Evolutionary conservation across 2,329 filamentous ascomycete genomes (phyloP).

Genomic region (Penicillium sclerotigenum): DNA sequence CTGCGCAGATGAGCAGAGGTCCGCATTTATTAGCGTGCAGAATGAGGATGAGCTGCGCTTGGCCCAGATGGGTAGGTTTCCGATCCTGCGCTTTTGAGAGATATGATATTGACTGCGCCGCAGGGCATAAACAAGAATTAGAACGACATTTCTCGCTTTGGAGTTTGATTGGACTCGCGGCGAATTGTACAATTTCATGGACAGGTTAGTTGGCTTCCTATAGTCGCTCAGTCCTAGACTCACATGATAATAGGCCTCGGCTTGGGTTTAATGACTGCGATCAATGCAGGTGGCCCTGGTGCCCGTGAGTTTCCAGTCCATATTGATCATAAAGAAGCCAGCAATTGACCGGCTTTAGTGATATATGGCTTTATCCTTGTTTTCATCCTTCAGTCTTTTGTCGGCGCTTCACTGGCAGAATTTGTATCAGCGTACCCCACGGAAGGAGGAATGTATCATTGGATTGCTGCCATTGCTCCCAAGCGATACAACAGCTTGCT

Average conservation of each 20-base stretch:
- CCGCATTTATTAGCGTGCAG: slow-evolving; percentile 20
- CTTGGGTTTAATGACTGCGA: slow-evolving; percentile 46
- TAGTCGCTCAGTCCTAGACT: neutral
- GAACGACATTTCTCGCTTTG: slow-evolving; percentile 49
- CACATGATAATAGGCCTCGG: slow-evolving; percentile 34
- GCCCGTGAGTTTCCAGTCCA: slow-evolving; percentile 28
- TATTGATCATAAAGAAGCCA: neutral
- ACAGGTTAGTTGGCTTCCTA: slow-evolving; percentile 32
- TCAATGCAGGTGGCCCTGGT: slow-evolving; percentile 49
- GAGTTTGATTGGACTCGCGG: slow-evolving; percentile 50
- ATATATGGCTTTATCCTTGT: slow-evolving; percentile 53
- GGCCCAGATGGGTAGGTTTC: slow-evolving; percentile 45
- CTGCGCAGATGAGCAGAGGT: neutral
- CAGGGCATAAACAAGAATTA: slow-evolving; percentile 50
- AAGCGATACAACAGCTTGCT: slow-evolving; percentile 39
- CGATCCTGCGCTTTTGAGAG: neutral
- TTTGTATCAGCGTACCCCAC: slow-evolving; percentile 51
- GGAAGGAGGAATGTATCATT: slow-evolving; percentile 52
- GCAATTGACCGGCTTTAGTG: slow-evolving; percentile 29
- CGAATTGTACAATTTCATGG: slow-evolving; percentile 52
- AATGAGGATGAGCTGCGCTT: slow-evolving; percentile 44
- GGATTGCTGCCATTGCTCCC: slow-evolving; percentile 50
- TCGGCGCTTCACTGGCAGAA: slow-evolving; percentile 48
- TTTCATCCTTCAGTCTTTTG: slow-evolving; percentile 47
- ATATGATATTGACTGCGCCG: neutral